Evolutionary conservation across 495 filamentous ascomycete genomes (phyloP).

Genomic region (Penicillium tannophilum): DNA sequence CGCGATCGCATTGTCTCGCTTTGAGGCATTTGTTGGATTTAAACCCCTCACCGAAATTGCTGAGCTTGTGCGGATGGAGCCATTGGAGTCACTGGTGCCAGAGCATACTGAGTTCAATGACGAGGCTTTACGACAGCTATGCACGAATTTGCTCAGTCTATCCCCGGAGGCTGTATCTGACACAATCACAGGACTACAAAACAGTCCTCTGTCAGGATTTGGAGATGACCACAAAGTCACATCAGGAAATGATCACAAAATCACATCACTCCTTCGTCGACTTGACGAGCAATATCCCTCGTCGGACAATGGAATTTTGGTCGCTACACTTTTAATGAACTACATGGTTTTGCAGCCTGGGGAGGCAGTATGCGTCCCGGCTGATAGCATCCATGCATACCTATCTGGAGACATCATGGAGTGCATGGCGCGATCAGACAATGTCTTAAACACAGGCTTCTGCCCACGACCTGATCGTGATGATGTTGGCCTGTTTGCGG

Average conservation of each 20-base stretch:
- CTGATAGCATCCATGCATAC: constrained; percentile 76
- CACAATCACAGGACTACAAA: constrained; percentile 48
- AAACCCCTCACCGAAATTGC: constrained; percentile 63
- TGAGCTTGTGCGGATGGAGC: constrained; percentile 54
- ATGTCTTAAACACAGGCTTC: constrained; percentile 73
- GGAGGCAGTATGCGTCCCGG: constrained; percentile 70
- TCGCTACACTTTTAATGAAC: constrained; percentile 68
- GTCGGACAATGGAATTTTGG: constrained; percentile 55
- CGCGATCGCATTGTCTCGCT: constrained; percentile 66
- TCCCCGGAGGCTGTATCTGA: constrained; percentile 45
- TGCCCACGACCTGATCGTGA: constrained; percentile 64
- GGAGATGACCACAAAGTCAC: constrained; percentile 40
- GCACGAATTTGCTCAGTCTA: constrained; percentile 54
- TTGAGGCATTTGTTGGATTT: constrained; percentile 75
- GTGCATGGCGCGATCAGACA: constrained; percentile 80
- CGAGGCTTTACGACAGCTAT: constrained; percentile 56
- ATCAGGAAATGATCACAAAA: constrained; percentile 49
- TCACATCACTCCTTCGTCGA: constrained; percentile 60
- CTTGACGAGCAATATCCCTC: constrained; percentile 62
- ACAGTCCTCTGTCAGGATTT: constrained; percentile 45
- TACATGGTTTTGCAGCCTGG: constrained; percentile 63
- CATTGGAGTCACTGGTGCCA: constrained; percentile 54
- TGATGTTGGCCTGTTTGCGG: constrained; percentile 59
- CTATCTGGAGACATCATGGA: constrained; percentile 78
- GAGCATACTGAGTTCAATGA: constrained; percentile 53